phyloP scores from a whole-genome alignment of 192 early-diverging fungal genomes.

The Backusella liffmaniae region DNA sequence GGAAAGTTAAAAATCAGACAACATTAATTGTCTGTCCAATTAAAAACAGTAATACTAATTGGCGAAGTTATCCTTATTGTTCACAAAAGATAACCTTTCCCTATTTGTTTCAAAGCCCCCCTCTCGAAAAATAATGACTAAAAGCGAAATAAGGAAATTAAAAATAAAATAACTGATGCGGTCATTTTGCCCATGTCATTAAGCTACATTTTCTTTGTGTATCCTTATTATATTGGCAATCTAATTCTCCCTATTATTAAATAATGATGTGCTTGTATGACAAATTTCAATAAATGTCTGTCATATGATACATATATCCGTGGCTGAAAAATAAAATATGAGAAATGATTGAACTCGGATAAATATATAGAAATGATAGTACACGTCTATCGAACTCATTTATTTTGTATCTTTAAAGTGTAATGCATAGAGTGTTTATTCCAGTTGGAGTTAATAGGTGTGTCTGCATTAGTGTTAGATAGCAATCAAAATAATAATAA shows the following conservation, averaged over 20 bases:
- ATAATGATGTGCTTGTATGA: not conserved
- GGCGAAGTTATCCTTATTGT: slow-evolving; percentile 19
- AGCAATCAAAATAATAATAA: not conserved
- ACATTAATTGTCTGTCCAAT: slow-evolving; percentile 16
- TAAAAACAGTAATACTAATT: not conserved
- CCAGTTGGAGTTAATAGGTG: not conserved
- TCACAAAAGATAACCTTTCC: slow-evolving; percentile 3
- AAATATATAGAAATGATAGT: not conserved
- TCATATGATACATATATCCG: not conserved
- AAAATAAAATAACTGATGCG: not conserved
- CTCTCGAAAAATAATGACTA: not conserved
- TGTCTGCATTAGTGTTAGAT: not conserved
- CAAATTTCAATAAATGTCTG: not conserved
- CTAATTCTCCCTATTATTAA: not conserved
- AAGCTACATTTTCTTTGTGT: slow-evolving; percentile 6
- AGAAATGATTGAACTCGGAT: not conserved
- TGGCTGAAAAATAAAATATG: not conserved
- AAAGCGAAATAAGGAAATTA: not conserved
- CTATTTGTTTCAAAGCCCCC: slow-evolving; percentile 3
- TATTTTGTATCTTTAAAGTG: not conserved
- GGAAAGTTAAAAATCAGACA: slow-evolving; percentile 1
- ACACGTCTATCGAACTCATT: not conserved
- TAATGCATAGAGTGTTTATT: not conserved
- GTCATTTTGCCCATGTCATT: slow-evolving; percentile 6
- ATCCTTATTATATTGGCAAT: not conserved